These are phyloP conservation scores for Termitomyces sp. DNA, from an alignment of 768 basidiomycete genomes.

Conservation along the genomic window DNA sequence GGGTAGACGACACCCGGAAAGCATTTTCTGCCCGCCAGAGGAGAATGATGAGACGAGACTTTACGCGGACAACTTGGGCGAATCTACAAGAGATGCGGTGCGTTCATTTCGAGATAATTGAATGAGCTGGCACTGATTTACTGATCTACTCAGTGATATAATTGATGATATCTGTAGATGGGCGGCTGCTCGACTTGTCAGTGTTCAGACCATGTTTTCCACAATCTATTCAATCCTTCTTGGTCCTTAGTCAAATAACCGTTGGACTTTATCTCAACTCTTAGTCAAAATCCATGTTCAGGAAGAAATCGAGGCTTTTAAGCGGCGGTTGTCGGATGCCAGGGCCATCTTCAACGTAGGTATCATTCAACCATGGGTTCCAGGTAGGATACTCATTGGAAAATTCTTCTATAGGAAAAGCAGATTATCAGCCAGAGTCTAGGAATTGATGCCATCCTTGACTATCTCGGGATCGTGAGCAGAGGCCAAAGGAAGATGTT, in stretches of 20 bases:
- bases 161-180: conserved; percentile 11
- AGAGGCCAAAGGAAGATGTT: neutral
- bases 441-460: conserved; percentile 5
- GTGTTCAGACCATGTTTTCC: neutral
- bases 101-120: neutral
- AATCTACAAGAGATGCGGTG: conserved; percentile 10
- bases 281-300: neutral
- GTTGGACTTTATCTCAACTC: neutral
- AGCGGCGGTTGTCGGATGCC: conserved; percentile 1
- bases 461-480: neutral
- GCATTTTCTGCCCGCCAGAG: neutral
- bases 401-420: neutral
- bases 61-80: conserved; percentile 3
- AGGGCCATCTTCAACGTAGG: conserved; percentile 4
- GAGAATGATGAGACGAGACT: neutral
- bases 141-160: neutral
- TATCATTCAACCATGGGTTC: neutral
- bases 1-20: neutral
- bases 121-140: neutral
- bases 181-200: conserved; percentile 4
- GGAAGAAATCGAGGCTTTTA: conserved; percentile 1
- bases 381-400: neutral
- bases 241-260: neutral
- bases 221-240: neutral
- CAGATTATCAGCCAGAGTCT: conserved; percentile 1